phyloP scores from a whole-genome alignment of 768 basidiomycete genomes.

The Termitomyces sp. region DNA sequence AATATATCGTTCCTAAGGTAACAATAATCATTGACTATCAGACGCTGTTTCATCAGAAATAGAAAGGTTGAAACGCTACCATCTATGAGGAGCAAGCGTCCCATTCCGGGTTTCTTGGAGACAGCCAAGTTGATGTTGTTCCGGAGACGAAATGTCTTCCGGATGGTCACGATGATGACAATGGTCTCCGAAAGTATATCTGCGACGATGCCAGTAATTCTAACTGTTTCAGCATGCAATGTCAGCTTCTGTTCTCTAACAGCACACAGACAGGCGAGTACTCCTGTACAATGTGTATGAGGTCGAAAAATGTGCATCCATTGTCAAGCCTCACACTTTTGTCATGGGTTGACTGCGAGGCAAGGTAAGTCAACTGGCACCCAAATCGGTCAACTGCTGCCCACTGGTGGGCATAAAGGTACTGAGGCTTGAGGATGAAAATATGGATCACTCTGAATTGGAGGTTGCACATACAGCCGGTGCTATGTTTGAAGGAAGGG shows the following conservation, averaged over 20 bases:
- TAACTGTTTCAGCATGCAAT: slow-evolving; percentile 12
- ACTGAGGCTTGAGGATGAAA: not conserved
- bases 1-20: slow-evolving; percentile 19
- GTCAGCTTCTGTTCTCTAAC: not conserved
- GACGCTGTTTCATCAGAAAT: not conserved
- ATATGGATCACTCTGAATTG: not conserved
- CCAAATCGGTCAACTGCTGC: slow-evolving; percentile 6
- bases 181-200: slow-evolving; percentile 25
- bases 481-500: slow-evolving; percentile 22
- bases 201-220: slow-evolving; percentile 23
- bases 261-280: not conserved
- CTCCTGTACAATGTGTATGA: not conserved
- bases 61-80: slow-evolving; percentile 6
- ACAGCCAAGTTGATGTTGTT: slow-evolving; percentile 15
- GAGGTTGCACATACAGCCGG: slow-evolving; percentile 17
- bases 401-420: slow-evolving; percentile 9
- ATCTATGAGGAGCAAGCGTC: slow-evolving; percentile 20
- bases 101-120: slow-evolving; percentile 19
- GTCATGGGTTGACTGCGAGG: slow-evolving; percentile 6
- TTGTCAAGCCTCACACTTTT: slow-evolving; percentile 1
- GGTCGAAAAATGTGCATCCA: not conserved
- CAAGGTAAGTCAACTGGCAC: slow-evolving; percentile 7
- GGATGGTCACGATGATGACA: slow-evolving; percentile 24
- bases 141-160: slow-evolving; percentile 21
- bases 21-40: not conserved